Base-by-base conservation (phyloP, 371 early-diverging fungal species). In the Mortierella sp. region DNA sequence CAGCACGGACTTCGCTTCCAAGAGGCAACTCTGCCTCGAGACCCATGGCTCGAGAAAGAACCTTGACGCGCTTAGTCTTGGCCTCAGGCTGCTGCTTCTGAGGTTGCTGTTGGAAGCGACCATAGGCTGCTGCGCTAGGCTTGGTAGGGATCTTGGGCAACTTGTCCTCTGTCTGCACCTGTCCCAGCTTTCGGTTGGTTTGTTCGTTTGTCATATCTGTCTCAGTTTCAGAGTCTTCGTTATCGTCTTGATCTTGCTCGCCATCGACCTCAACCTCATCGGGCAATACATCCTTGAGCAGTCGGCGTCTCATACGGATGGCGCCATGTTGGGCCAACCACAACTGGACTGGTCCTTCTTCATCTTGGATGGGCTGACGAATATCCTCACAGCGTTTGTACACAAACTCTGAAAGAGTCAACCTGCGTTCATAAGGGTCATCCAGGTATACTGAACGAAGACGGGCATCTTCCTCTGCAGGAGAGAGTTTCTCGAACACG, bases 401-500 rank as follows among this genome's bases (percentile, higher is more conserved):
- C 20, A 73, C 64, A 62, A 66, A 67, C 63, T 73, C 73, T 12
- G 67, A 62, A 32, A 73, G 62, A 14, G 63, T 62, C 67, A 63
- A 16, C n/a, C 64, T 73, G 55, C 73, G 73, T 22, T 73, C 73
- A 28, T 72, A 65, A 24, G 65, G 65, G 28, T 72, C 66, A 24
- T 72, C 72, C 59, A 49, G 24, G 22, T 40, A 57, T 0, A 57
- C 49, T 1, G 58, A 30, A 10, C 63, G 63, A 14, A 69, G 70
- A 3, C 70, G 70, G 28, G 54, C 52, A 9, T 63, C 71, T 43
- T 79, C 79, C 51, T 79, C 79, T 24, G 49, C 57, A 16, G 72
- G 52, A 0, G 68, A 59, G 10, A 79, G 71, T 51, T 64, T 66
- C 75, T 79, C 79, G 49, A 79, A 79, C 45, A 79, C 79, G 65